Conservation (phyloP, 1,284 basidiomycete species). For the Naganishia sp. region DNA sequence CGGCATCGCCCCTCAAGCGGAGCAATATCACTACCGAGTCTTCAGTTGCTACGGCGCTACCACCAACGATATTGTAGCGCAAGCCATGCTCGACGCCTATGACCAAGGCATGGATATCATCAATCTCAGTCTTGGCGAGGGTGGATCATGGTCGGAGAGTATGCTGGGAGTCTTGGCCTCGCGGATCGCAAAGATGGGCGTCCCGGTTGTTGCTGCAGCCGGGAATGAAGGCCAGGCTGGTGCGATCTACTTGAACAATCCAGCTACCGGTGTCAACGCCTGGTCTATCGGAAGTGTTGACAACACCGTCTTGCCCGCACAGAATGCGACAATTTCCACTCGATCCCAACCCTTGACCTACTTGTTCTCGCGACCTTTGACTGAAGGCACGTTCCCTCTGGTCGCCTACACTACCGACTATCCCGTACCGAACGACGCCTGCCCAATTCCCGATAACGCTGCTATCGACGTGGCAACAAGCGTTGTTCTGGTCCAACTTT, state of each 20-base stretch:
- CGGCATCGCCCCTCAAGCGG: conserved; percentile 50
- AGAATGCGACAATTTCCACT: conserved; percentile 43
- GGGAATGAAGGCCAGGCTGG: conserved; percentile 54
- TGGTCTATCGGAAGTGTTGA: conserved; percentile 49
- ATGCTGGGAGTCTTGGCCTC: conserved; percentile 61
- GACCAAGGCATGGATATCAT: conserved; percentile 63
- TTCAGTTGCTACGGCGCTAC: conserved; percentile 53
- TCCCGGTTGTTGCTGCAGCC: conserved; percentile 56
- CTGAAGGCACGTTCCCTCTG: conserved; percentile 38
- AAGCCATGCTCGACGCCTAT: conserved; percentile 52
- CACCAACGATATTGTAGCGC: conserved; percentile 53
- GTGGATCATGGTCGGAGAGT: conserved; percentile 62
- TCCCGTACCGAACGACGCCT: conserved; percentile 42
- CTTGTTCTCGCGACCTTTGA: conserved; percentile 42
- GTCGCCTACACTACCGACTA: conserved; percentile 43
- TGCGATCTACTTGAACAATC: conserved; percentile 52
- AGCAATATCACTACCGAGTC: conserved; percentile 51
- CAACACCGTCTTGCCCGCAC: conserved; percentile 45
- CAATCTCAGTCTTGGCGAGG: conserved; percentile 65
- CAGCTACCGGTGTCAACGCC: conserved; percentile 49
- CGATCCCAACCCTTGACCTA: conserved; percentile 46
- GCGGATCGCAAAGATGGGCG: conserved; percentile 59
- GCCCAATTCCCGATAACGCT: conserved; percentile 44
- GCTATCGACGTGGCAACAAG: conserved; percentile 31
- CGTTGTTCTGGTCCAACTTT: conserved; percentile 43